Evolutionary conservation across 2,329 filamentous ascomycete species (phyloP).

Genomic region (Neofusicoccum parvum): DNA sequence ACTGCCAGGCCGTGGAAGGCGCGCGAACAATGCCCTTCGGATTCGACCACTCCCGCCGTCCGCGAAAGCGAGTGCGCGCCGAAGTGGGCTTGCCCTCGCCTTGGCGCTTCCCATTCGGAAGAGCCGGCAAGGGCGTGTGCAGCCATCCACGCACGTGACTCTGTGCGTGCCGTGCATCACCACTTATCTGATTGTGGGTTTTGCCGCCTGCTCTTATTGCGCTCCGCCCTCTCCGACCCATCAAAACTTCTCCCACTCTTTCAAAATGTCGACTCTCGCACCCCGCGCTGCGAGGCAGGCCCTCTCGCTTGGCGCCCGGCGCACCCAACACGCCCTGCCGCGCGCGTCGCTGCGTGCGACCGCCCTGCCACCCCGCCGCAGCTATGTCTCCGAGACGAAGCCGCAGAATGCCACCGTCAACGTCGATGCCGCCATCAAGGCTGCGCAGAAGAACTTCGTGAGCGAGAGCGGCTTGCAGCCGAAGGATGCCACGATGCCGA

Average conservation of each 20-base stretch:
- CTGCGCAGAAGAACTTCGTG: slow-evolving; percentile 80
- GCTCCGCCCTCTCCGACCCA: slow-evolving; percentile 21
- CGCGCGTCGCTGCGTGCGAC: slow-evolving; percentile 44
- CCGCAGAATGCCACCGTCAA: slow-evolving; percentile 78
- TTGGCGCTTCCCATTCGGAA: slow-evolving; percentile 5
- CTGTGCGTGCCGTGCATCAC: background rate
- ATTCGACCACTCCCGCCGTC: background rate
- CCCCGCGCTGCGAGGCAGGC: slow-evolving; percentile 75
- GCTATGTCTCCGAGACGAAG: slow-evolving; percentile 84
- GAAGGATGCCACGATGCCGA: slow-evolving; percentile 61
- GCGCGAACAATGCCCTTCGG: background rate
- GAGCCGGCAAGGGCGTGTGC: background rate
- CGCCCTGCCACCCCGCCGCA: slow-evolving; percentile 53
- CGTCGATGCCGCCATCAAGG: slow-evolving; percentile 79
- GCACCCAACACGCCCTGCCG: slow-evolving; percentile 44
- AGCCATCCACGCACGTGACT: background rate
- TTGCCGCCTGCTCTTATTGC: slow-evolving; percentile 20
- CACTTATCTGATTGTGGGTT: slow-evolving; percentile 19
- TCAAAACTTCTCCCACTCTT: slow-evolving; percentile 5
- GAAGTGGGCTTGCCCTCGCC: too few relatives aligned
- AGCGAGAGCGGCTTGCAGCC: slow-evolving; percentile 58
- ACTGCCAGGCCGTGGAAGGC: background rate
- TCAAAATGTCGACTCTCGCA: slow-evolving; percentile 53
- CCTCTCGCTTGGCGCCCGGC: slow-evolving; percentile 59
- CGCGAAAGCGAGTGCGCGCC: too few relatives aligned